Evolutionary conservation across 2,329 filamentous ascomycete genomes (phyloP), one percentile per base, ranked within the genome.

Genomic region (Apiospora marii): DNA sequence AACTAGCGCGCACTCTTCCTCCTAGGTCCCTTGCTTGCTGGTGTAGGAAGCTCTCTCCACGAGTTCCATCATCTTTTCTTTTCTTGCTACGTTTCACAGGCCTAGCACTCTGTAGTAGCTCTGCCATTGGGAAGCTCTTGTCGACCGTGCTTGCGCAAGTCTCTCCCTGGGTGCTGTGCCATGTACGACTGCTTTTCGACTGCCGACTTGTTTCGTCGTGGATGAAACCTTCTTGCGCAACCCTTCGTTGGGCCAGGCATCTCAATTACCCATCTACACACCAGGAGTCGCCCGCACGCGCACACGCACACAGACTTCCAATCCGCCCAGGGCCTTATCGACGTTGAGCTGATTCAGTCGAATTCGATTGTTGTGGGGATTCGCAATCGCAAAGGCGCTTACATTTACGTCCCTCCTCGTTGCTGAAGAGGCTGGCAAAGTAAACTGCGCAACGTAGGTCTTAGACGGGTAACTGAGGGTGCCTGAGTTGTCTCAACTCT

Each of bases 211-310:
- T 41, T 64, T 64, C 58, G 58, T 64, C 34, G 58, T 41, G 58
- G 58, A 34, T 64, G 58, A 64, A 41, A 41, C 58, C 58, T 14
- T n/a, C 41, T 41, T 64, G 58, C 58, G 58, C 58, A 64, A 64
- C 58, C 58, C 58, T 64, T 64, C 58, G 34, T 19, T 64, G 58
- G 58, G 58, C 58, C 58, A 64, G 58, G 58, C 58, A 64, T 34
- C 4, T 41, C 58, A 13, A 64, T n/a, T 10, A 64, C 34, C 8
- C 30, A n/a, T 22, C 34, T 64, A 41, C 19, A 64, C 30, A 19
- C 53, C 30, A 37, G 13, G 37, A 64, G 58, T 41, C 34, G 58
- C 58, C 34, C 58, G 22, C 58, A 41, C 34, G 0, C 14, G 13
- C 51, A 7, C 58, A 37, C 19, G n/a, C 30, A 22, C 30, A 49